Evolutionary conservation across 768 basidiomycete genomes (phyloP), one percentile per base, ranked within the genome.

Genomic region (Xerocomellus chrysenteron): DNA sequence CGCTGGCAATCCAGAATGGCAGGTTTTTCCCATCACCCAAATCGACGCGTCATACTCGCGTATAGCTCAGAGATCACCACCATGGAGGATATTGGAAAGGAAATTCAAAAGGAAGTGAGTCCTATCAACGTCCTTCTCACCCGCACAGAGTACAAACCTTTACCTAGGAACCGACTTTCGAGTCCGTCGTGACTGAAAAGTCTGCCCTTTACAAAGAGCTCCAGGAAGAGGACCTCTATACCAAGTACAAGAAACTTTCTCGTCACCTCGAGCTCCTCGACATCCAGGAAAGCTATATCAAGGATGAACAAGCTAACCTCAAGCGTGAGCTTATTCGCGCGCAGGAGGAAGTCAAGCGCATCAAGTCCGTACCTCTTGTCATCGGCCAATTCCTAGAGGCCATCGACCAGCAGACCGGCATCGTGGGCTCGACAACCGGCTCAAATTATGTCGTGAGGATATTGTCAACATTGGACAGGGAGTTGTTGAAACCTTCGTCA

Each of bases 361-460:
- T 99, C 71, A 94, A 98, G 76, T 92, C 92, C 51, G 97, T 99
- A 7, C 97, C 97, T 0, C 86, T 99, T 16, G 97, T 99, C 69
- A 99, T 99, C 67, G 97, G 97, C 54, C 97, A 99, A 74, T 99
- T 99, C 78, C 84, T 98, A 36, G 97, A 99, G 76, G 90, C 97
- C 50, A 98, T 99, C 71, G 97, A 99, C 79, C 92, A 98, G 72
- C 86, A 89, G 65, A 94, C 96, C 16, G 94, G 89, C 58, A 99
- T 99, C 62, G 97, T 98, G 19, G 96, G 95, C 47, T 94, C 92
- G 14, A 99, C 97, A 0, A 98, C 97, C 4, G 97, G 97, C 12
- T 94, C 91, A 14, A 99, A 98, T 75, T 98, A 98, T 68, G 94
- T 99, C 50, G 96, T 98, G 65, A 86, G 97, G 59, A 98, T 99